Conservation (phyloP, 2,329 filamentous ascomycete species). For the Fusarium coicis region DNA sequence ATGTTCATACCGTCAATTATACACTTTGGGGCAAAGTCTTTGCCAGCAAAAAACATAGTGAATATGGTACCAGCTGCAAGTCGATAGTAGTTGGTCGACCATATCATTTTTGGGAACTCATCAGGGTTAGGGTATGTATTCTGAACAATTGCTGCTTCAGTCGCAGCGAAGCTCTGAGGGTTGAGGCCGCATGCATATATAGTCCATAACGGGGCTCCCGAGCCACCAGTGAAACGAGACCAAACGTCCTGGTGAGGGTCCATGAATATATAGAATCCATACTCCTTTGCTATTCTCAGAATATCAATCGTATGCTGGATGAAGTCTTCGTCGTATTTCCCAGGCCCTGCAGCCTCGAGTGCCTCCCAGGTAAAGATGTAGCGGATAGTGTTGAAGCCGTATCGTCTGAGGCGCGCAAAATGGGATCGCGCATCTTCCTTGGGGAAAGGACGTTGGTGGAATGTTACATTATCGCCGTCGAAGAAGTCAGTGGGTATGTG, state of each 20-base stretch:
- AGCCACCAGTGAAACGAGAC: slow-evolving; percentile 94
- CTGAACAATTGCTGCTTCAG: slow-evolving; percentile 92
- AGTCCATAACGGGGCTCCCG: slow-evolving; percentile 97
- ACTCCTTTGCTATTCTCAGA: slow-evolving; percentile 83
- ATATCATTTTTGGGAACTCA: slow-evolving; percentile 97
- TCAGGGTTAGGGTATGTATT: slow-evolving; percentile 90
- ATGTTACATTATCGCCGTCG: slow-evolving; percentile 90
- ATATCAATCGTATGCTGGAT: slow-evolving; percentile 91
- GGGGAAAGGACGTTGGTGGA: slow-evolving; percentile 86
- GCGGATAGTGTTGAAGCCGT: slow-evolving; percentile 95
- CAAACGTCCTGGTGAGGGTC: slow-evolving; percentile 99
- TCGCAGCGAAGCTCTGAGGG: slow-evolving; percentile 83
- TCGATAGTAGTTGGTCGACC: slow-evolving; percentile 96
- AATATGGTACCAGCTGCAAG: slow-evolving; percentile 91
- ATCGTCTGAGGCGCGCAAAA: slow-evolving; percentile 85
- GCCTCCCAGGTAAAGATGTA: slow-evolving; percentile 99
- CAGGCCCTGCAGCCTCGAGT: slow-evolving; percentile 92
- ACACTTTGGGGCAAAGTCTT: slow-evolving; percentile 93
- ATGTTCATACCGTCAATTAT: slow-evolving; percentile 96
- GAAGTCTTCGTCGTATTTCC: slow-evolving; percentile 93
- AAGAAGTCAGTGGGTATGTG: slow-evolving; percentile 85
- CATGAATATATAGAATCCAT: slow-evolving; percentile 98
- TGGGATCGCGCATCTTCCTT: slow-evolving; percentile 85
- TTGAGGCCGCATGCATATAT: slow-evolving; percentile 93
- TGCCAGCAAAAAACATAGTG: slow-evolving; percentile 91